Evolutionary conservation across 768 basidiomycete genomes (phyloP), one percentile per base, ranked within the genome.

Genomic region (Xerocomus spinulosus): DNA sequence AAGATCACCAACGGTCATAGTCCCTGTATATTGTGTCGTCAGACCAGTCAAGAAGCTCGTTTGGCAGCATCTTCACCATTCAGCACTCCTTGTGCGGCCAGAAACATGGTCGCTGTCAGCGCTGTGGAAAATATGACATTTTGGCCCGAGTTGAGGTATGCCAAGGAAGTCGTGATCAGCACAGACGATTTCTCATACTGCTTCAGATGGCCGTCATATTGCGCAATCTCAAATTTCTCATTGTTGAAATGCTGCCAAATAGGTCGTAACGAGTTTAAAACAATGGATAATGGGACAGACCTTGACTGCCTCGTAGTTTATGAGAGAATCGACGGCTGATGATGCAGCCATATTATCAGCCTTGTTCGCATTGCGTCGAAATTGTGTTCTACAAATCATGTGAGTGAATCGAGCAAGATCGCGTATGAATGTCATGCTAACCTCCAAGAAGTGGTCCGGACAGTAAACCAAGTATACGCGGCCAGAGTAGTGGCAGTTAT

Each of bases 231-330:
- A 59, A 83, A 91, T 48, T 79, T 79, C 65, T 98, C 96, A 62
- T 99, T 99, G 73, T 96, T 97, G 77, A 98, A 98, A 61, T 95
- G 85, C 92, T 95, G 66, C 37, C 51, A 52, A 23, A 43, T 26
- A 44, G 5, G 10, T 30, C 9, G 20, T 26, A 9, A 26, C 38
- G 18, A 32, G 9, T 37, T 34, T 15, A 37, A 15, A 8, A 21
- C 4, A 45, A 28, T 13, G 14, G 17, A 68, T 25, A 6, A 3
- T n/a, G 13, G 13, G 2, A 33, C 60, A 14, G 52, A 93, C 94
- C 79, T 98, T 99, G 60, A 99, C 96, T 3, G 96, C 96, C 64
- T 99, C 96, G 59, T 92, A 98, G 62, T 99, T 99, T 65, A 99
- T 95, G 36, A 99, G 72, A 0, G 94, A 91, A 63, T 99, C 96